Base-by-base conservation (phyloP, 257 asterid species). In the Schizonepeta tenuifolia region DNA sequence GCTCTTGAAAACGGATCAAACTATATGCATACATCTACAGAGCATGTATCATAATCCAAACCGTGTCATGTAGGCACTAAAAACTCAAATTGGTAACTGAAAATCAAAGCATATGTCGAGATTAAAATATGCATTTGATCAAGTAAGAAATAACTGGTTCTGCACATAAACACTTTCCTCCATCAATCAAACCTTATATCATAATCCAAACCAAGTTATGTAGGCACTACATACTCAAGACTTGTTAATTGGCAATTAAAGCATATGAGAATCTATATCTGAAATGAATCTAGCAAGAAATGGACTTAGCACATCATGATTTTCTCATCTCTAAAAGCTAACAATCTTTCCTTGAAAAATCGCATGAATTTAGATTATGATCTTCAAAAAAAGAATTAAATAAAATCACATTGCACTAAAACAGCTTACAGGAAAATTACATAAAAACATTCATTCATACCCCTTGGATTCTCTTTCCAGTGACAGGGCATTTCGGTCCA, bases 381-480 rank as follows among this genome's bases (percentile, higher is more conserved):
- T 73, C 62, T 7, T 9, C n/a, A 7, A 7, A 11, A 49, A 3
- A 12, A 43, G 3, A 24, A 72, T 33, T 11, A 21, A 62, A 46
- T 31, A 64, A 40, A 43, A 58, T 15, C 20, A 17, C 6, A 26
- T 26, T n/a, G 24, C 28, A 56, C 22, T 20, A 15, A 17, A 4
- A 26, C 28, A 24, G 4, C 36, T 17, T 15, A n/a, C 17, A 49
- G 4, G 17, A 46, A 15, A 49, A 14, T 14, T 14, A n/a, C 21
- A 47, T 24, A 0, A 20, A 38, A 0, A 3, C 1, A n/a, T 47
- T 12, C 6, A 43, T 3, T 28, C 81, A 54, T 84, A 89, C 94
- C 86, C 96, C 96, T 79, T 89, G 96, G 70, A 89, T 89, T 82
- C 92, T 84, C 89, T 89, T 87, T 10, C 96, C 94, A 66, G 96